These are phyloP conservation scores for Oryza officinalis DNA, from an alignment of 176 grass and related monocot genomes.

Conservation along the genomic window DNA sequence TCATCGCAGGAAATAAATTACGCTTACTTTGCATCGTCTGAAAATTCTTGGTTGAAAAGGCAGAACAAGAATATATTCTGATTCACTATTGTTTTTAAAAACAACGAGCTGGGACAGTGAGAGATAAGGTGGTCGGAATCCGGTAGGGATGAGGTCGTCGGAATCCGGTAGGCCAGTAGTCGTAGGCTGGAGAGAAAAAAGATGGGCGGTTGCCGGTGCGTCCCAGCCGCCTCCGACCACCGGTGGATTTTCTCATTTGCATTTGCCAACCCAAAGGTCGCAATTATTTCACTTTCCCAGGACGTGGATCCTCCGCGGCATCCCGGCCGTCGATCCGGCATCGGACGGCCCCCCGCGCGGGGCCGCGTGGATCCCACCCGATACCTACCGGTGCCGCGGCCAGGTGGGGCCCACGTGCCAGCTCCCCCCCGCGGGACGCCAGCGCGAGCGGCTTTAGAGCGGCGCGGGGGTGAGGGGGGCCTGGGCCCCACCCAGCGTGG, in stretches of 20 bases:
- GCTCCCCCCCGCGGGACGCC: slow-evolving; percentile 34
- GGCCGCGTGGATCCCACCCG: background rate
- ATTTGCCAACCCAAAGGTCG: background rate
- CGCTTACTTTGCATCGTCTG: no score
- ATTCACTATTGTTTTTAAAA: background rate
- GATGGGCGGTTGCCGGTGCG: slow-evolving; percentile 30
- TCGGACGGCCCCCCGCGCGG: background rate
- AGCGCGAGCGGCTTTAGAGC: slow-evolving; percentile 36
- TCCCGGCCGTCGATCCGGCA: slow-evolving; percentile 1
- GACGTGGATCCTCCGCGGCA: slow-evolving; percentile 15
- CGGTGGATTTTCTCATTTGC: slow-evolving; percentile 2
- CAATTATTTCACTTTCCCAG: slow-evolving; percentile 2
- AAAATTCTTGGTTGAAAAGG: background rate
- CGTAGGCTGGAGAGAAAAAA: background rate
- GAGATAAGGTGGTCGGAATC: background rate
- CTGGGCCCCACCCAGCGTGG: no score
- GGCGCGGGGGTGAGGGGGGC: slow-evolving; percentile 14
- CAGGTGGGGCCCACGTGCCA: slow-evolving; percentile 30
- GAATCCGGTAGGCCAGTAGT: background rate
- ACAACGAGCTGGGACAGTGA: background rate
- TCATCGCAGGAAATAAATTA: no score
- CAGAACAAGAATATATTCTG: background rate
- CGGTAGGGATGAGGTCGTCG: background rate
- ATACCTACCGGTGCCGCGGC: slow-evolving; percentile 8
- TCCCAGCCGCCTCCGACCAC: background rate